A percentile compares a stretch with the other conserved stretches of the same genome.
These are phyloP conservation scores for Amylostereum areolatum DNA, from an alignment of 1,284 basidiomycete genomes.

Conservation along the genomic window DNA sequence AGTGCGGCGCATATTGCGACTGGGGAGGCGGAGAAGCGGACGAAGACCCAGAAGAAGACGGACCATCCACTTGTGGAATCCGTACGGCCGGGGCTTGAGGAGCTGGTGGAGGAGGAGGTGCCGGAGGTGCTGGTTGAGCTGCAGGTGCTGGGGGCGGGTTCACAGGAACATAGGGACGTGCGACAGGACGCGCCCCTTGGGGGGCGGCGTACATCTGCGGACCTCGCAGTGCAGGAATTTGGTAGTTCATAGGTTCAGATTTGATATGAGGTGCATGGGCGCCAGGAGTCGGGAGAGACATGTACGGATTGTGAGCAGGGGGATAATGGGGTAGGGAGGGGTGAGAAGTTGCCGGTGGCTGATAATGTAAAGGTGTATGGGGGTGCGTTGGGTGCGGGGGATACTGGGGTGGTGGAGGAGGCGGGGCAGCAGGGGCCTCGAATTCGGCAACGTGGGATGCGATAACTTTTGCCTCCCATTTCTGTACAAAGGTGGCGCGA, in stretches of 20 bases:
- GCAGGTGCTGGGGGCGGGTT: constrained; percentile 10
- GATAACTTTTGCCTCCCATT: constrained; percentile 93
- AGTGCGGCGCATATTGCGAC: constrained; percentile 54
- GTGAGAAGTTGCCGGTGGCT: constrained; percentile 10
- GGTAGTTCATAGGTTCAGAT: constrained; percentile 57
- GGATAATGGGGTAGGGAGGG: constrained; percentile 27
- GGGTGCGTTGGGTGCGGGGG: constrained; percentile 25
- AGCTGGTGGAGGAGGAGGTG: constrained; percentile 12
- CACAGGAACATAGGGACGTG: constrained; percentile 1
- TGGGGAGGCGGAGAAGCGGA: constrained; percentile 61
- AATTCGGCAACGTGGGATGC: constrained; percentile 94
- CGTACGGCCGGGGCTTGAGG: constrained; percentile 25
- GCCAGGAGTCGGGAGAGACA: constrained; percentile 26
- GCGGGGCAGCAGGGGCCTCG: constrained; percentile 48
- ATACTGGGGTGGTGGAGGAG: constrained; percentile 32
- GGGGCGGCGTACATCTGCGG: constrained; percentile 10
- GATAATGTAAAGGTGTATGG: constrained; percentile 18
- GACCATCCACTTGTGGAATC: constrained; percentile 50
- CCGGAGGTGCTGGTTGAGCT: constrained; percentile 14
- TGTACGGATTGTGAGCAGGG: constrained; percentile 28
- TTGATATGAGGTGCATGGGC: constrained; percentile 46
- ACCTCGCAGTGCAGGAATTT: constrained; percentile 20
- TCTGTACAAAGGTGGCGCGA: constrained; percentile 37
- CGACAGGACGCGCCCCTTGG: constrained; percentile 2
- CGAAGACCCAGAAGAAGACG: constrained; percentile 42